Conservation (phyloP, 768 basidiomycete genomes). For the Lanmaoa pseudosensibilis region DNA sequence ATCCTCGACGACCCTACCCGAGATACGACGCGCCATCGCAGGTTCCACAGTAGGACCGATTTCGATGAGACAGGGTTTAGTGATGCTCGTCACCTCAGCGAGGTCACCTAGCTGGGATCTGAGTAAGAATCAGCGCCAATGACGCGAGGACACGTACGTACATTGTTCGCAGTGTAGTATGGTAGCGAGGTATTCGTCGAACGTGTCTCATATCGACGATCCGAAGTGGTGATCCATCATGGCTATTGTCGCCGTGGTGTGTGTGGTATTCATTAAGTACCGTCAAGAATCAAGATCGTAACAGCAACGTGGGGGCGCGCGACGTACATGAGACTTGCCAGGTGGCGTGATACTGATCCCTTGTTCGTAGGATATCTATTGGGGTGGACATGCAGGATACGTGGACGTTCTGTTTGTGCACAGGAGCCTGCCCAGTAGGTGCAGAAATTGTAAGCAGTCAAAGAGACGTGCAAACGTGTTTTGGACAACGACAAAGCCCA, state of each 20-base stretch:
- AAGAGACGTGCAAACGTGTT: constrained; percentile 24
- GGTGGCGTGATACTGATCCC: constrained; percentile 74
- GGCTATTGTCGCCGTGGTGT: constrained; percentile 40
- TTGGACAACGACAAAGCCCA: no score
- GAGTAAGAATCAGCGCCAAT: no score
- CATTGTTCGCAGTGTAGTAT: constrained; percentile 92
- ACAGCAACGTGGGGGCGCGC: no score
- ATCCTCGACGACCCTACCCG: no score
- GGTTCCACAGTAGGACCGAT: no score
- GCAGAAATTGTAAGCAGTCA: not conserved
- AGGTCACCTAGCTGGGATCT: no score
- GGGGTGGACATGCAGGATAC: constrained; percentile 25
- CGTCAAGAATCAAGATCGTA: no score
- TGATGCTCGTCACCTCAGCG: no score
- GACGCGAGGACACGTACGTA: constrained; percentile 46
- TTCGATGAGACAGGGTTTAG: no score
- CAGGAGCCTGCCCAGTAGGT: constrained; percentile 1
- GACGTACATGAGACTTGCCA: constrained; percentile 78
- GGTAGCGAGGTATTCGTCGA: constrained; percentile 77
- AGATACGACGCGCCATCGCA: no score
- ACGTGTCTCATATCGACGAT: constrained; percentile 74
- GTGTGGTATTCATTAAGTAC: not conserved
- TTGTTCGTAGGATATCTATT: constrained; percentile 89
- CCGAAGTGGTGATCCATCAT: constrained; percentile 72
- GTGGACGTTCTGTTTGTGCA: not conserved